Percentiles rank a stretch among this genome's conserved stretches.
Evolutionary conservation across 495 filamentous ascomycete genomes (phyloP).

Genomic region (Xylaria acuta): DNA sequence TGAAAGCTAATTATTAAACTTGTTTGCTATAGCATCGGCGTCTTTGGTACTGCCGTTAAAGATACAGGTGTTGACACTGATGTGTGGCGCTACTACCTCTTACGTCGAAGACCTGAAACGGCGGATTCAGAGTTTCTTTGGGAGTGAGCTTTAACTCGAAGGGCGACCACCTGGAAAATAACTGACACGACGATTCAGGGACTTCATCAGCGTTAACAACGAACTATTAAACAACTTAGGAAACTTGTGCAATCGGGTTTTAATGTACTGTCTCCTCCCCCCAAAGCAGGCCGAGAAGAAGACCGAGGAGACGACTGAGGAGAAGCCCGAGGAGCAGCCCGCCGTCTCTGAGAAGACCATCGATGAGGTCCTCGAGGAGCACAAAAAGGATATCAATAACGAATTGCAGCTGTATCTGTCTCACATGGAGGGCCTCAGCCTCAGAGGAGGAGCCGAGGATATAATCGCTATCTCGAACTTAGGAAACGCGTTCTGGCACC

Average conservation of each 20-base stretch:
- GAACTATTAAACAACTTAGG: slow-evolving; percentile 89
- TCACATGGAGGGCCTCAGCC: slow-evolving; percentile 14
- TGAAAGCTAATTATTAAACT: background rate
- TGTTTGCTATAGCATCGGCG: slow-evolving; percentile 65
- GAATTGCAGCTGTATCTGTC: slow-evolving; percentile 5
- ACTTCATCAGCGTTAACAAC: slow-evolving; percentile 87
- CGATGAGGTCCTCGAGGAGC: slow-evolving; percentile 37
- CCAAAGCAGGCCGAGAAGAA: too few species aligned
- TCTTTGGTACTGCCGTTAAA: slow-evolving; percentile 88
- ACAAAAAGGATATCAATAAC: slow-evolving; percentile 11
- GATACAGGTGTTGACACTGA: slow-evolving; percentile 86
- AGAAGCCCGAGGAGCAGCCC: too few species aligned
- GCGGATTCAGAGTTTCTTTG: slow-evolving; percentile 91
- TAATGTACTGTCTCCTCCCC: too few species aligned
- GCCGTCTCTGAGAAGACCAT: too few species aligned
- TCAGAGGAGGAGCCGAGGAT: background rate
- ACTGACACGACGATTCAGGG: slow-evolving; percentile 34
- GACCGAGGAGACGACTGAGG: too few species aligned
- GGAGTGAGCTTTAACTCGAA: slow-evolving; percentile 37
- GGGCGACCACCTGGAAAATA: background rate
- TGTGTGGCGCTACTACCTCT: slow-evolving; percentile 93
- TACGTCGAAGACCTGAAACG: slow-evolving; percentile 87
- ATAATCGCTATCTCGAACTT: slow-evolving; percentile 8
- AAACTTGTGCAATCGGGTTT: slow-evolving; percentile 89
- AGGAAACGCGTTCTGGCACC: slow-evolving; percentile 4